Conservation (phyloP, 2,329 filamentous ascomycete genomes). For the Colletotrichum tropicale region DNA sequence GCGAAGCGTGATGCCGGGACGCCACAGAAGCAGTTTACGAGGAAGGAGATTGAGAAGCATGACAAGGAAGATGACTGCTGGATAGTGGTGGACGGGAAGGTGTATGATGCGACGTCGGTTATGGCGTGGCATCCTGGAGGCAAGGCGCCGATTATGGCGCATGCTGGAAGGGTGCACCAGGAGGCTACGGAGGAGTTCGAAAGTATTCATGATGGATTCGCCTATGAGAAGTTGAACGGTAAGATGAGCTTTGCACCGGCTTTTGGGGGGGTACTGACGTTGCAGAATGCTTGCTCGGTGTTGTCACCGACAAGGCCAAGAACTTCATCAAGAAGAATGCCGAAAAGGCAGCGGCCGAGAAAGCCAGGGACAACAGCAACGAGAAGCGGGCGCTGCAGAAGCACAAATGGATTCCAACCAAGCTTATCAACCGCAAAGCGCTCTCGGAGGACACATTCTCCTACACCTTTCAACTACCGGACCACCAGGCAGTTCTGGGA, state of each 20-base stretch:
- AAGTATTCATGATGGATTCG: slow-evolving; percentile 55
- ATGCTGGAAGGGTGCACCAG: slow-evolving; percentile 53
- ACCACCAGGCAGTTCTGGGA: slow-evolving; percentile 43
- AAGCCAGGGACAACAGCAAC: slow-evolving; percentile 29
- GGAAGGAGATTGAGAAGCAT: slow-evolving; percentile 58
- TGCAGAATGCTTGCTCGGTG: slow-evolving; percentile 53
- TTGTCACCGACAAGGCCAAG: slow-evolving; percentile 51
- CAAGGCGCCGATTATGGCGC: slow-evolving; percentile 48
- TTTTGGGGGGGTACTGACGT: background rate
- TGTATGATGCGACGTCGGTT: slow-evolving; percentile 53
- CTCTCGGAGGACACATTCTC: slow-evolving; percentile 47
- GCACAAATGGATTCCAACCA: slow-evolving; percentile 51
- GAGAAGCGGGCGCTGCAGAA: slow-evolving; percentile 41
- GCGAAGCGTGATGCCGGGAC: slow-evolving; percentile 47
- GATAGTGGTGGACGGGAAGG: slow-evolving; percentile 57
- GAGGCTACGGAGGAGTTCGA: slow-evolving; percentile 54
- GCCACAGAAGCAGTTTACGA: slow-evolving; percentile 55
- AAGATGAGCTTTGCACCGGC: background rate
- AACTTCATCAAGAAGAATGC: slow-evolving; percentile 50
- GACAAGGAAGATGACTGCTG: slow-evolving; percentile 52
- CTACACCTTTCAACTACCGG: slow-evolving; percentile 52
- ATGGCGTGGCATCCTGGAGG: slow-evolving; percentile 55
- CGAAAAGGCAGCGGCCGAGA: slow-evolving; percentile 41
- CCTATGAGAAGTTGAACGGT: slow-evolving; percentile 52
- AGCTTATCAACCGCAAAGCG: slow-evolving; percentile 37